Base-by-base conservation (phyloP, 2,329 filamentous ascomycete genomes). In the Claviceps digitariae region DNA sequence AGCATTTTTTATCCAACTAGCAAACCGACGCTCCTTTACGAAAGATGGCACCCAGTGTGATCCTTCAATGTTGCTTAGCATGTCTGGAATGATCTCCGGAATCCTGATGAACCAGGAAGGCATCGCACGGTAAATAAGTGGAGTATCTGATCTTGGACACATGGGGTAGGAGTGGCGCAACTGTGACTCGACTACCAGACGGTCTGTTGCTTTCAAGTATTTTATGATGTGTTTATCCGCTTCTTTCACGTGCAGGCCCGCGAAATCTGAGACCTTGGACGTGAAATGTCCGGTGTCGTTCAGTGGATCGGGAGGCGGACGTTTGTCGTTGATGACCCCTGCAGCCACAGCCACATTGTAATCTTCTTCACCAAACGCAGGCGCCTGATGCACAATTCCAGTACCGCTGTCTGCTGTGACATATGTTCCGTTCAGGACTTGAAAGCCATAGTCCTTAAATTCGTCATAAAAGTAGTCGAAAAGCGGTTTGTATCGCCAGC, bases 91-190 rank as follows among this genome's bases (percentile, higher is more conserved):
- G 60, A 90, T 86, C 55, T 86, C 80, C 20, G 84, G 81, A 48
- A 96, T 88, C 67, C 87, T 88, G 62, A 97, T 86, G 66, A 96
- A 96, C 91, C 91, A 97, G 1, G 90, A 89, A 9, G 90, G 87
- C 20, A 96, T 89, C 27, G 91, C 89, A 58, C 87, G 82, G 70
- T 95, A 93, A 61, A 97, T 95, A 57, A 97, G 77, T 31, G 90
- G 91, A 0, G 88, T 96, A 65, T 96, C 91, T n/a, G 90, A 95
- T 56, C 91, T 82, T 72, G 87, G 90, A 69, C 91, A 96, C 79
- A 91, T 91, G 21, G 89, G 90, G 67, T 95, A 94, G 62, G 87
- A 91, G 73, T 97, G 91, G 64, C 79, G 88, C 57, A 95, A 79
- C 68, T 94, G 88, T 49, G 87, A 88, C 59, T 95, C 90, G 31